These are phyloP conservation scores for Coniosporium tulheliwenetii DNA, from an alignment of 2,329 filamentous ascomycete genomes.

Conservation along the genomic window DNA sequence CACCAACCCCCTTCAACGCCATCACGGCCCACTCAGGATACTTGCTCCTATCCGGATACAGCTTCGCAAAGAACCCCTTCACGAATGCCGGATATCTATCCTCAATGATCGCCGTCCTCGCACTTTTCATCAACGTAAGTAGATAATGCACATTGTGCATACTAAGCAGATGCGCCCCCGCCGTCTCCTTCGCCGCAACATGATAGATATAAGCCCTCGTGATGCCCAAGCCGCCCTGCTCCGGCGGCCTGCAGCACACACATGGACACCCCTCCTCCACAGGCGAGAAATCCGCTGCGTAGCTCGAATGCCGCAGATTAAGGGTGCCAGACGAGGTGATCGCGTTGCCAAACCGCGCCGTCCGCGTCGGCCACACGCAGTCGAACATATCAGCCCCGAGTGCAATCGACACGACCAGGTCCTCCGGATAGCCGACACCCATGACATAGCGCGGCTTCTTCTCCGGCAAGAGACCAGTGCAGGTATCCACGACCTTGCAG, in stretches of 20 bases:
- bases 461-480: slow-evolving; percentile 71
- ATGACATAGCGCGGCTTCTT: slow-evolving; percentile 97
- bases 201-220: slow-evolving; percentile 86
- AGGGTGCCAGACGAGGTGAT: slow-evolving; percentile 69
- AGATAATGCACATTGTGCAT: slow-evolving; percentile 96
- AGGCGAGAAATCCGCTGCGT: slow-evolving; percentile 64
- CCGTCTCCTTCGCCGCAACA: slow-evolving; percentile 85
- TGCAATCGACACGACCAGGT: slow-evolving; percentile 83
- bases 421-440: slow-evolving; percentile 94
- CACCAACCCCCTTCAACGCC: slow-evolving; percentile 62
- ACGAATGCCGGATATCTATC: slow-evolving; percentile 70
- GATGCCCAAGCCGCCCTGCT: slow-evolving; percentile 60
- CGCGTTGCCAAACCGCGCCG: slow-evolving; percentile 89
- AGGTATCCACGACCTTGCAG: slow-evolving; percentile 76
- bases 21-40: slow-evolving; percentile 77
- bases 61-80: slow-evolving; percentile 57
- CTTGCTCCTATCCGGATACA: slow-evolving; percentile 50
- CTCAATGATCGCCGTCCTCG: slow-evolving; percentile 63
- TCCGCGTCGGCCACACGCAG: slow-evolving; percentile 95
- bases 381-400: slow-evolving; percentile 99
- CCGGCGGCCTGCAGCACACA: slow-evolving; percentile 52
- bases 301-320: slow-evolving; percentile 65
- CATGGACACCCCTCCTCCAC: slow-evolving; percentile 76
- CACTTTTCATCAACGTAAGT: slow-evolving; percentile 63
- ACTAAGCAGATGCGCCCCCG: slow-evolving; percentile 69